Conservation (phyloP, 805 yeast genomes). For the Peterozyma xylosa region DNA sequence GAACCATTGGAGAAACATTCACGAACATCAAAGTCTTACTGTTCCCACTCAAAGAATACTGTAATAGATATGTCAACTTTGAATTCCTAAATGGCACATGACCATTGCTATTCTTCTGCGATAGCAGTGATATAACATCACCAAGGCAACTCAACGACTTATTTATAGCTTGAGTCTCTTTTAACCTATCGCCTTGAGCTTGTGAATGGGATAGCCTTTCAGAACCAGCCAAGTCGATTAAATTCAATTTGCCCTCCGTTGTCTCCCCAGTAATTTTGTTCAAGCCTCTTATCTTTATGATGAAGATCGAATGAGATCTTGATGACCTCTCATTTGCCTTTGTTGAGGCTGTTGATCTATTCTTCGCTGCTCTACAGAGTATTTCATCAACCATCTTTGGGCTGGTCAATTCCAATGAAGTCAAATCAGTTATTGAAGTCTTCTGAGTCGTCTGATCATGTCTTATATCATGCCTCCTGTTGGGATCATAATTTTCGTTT, state of each 20-base stretch:
- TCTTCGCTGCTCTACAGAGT: conserved; percentile 46
- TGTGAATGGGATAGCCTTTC: conserved; percentile 74
- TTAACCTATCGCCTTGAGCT: conserved; percentile 70
- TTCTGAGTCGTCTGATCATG: conserved; percentile 50
- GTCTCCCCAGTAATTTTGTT: conserved; percentile 40
- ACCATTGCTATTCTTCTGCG: conserved; percentile 23
- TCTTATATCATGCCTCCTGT: conserved; percentile 55
- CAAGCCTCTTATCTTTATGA: conserved; percentile 49
- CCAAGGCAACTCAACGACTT: conserved; percentile 83
- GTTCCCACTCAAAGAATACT: conserved; percentile 75
- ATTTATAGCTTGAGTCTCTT: conserved; percentile 86
- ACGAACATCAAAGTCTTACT: conserved; percentile 94
- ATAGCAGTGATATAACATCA: conserved; percentile 76
- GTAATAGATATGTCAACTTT: conserved; percentile 73
- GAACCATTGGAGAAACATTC: conserved; percentile 62
- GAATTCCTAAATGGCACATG: conserved; percentile 70
- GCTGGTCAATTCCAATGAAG: conserved; percentile 32
- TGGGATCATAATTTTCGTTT: conserved; percentile 15
- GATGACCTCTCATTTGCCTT: conserved; percentile 79
- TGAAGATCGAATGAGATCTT: conserved; percentile 83
- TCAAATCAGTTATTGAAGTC: conserved; percentile 57
- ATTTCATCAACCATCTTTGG: conserved; percentile 41
- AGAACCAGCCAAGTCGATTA: conserved; percentile 92
- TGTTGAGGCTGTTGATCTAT: conserved; percentile 77
- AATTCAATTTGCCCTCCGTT: conserved; percentile 57